These are phyloP conservation scores for Myriangium duriaei DNA, from an alignment of 2,329 filamentous ascomycete species.

Conservation along the genomic window DNA sequence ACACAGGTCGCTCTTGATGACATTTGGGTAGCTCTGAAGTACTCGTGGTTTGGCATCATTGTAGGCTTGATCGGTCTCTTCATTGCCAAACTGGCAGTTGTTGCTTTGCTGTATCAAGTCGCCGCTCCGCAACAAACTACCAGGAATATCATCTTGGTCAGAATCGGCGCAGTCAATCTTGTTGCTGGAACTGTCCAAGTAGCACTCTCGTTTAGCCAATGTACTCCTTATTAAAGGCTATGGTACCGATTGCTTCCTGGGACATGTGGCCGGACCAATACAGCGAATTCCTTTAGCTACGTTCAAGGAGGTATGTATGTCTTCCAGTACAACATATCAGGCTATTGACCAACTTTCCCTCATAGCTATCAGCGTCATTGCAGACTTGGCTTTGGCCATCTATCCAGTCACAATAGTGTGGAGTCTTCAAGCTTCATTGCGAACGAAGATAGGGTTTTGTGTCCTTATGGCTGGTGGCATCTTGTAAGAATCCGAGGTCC, in stretches of 20 bases:
- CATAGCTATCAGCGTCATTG: slow-evolving; percentile 1
- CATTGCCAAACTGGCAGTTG: slow-evolving; percentile 1
- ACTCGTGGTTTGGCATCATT: slow-evolving; percentile 4
- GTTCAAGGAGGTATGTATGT: slow-evolving; percentile 5
- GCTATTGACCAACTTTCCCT: no score
- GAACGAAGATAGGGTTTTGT: slow-evolving; percentile 18
- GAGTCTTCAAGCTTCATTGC: slow-evolving; percentile 14
- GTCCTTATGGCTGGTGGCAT: slow-evolving; percentile 19
- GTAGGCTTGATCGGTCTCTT: slow-evolving; percentile 1
- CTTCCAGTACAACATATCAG: no score
- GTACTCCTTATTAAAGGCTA: neutral
- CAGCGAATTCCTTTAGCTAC: slow-evolving; percentile 2
- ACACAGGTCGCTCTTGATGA: neutral
- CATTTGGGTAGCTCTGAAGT: neutral
- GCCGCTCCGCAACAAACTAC: neutral
- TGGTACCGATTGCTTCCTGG: slow-evolving; percentile 2
- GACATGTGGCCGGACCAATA: neutral
- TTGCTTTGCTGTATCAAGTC: slow-evolving; percentile 2
- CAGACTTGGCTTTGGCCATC: slow-evolving; percentile 16
- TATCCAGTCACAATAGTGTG: slow-evolving; percentile 18
- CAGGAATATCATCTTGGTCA: neutral
- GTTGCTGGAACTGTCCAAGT: slow-evolving; percentile 2
- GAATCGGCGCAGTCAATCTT: neutral
- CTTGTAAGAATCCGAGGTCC: slow-evolving; percentile 6
- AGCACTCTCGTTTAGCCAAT: slow-evolving; percentile 1